phyloP scores from a whole-genome alignment of 2,329 filamentous ascomycete species.

The Fonsecaea erecta region DNA sequence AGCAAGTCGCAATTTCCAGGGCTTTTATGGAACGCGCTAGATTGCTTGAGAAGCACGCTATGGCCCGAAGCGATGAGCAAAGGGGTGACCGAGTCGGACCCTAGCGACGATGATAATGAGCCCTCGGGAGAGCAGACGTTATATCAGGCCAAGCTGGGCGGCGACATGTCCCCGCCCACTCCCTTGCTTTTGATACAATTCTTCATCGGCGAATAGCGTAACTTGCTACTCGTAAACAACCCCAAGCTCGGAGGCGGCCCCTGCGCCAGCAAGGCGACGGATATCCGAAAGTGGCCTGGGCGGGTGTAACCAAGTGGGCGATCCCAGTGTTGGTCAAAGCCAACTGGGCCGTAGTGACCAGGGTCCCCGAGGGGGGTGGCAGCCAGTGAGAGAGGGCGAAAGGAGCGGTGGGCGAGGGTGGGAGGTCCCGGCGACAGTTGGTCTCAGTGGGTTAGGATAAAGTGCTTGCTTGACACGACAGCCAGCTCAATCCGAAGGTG shows the following conservation, averaged over 20 bases:
- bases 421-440: background rate
- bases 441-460: background rate
- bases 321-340: constrained; percentile 10
- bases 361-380: background rate
- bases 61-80: background rate
- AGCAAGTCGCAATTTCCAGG: constrained; percentile 10
- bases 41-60: constrained; percentile 15
- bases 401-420: constrained; percentile 4
- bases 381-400: constrained; percentile 8
- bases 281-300: constrained; percentile 12
- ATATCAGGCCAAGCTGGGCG: background rate
- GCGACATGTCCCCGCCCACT: background rate
- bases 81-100: background rate
- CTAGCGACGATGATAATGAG: background rate
- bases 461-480: constrained; percentile 15
- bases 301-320: constrained; percentile 16
- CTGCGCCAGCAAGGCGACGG: constrained; percentile 14
- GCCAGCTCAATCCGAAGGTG: background rate
- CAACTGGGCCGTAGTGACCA: background rate
- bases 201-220: background rate
- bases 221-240: background rate
- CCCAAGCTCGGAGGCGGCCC: constrained; percentile 1
- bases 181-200: background rate
- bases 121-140: background rate
- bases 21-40: constrained; percentile 17